Conservation (phyloP, 2,329 filamentous ascomycete genomes). For the Cadophora gregata region DNA sequence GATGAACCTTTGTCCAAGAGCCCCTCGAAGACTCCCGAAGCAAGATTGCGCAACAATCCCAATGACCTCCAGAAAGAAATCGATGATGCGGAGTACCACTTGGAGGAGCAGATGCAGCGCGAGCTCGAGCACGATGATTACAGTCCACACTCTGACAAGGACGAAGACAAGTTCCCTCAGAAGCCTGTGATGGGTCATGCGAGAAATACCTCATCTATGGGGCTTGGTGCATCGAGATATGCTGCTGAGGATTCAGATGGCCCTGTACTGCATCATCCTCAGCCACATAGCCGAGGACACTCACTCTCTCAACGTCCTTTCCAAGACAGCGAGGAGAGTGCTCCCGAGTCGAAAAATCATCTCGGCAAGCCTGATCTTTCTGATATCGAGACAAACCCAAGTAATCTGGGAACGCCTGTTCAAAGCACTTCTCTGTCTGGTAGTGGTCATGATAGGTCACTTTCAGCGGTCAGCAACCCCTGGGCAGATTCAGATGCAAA, state of each 20-base stretch:
- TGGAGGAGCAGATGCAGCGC: constrained; percentile 79
- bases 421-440: constrained; percentile 55
- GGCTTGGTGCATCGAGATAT: constrained; percentile 50
- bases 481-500: constrained; percentile 61
- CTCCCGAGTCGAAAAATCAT: constrained; percentile 36
- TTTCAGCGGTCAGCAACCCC: constrained; percentile 66
- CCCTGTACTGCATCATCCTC: constrained; percentile 70
- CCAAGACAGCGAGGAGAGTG: constrained; percentile 58
- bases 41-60: constrained; percentile 72
- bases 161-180: constrained; percentile 35
- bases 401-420: constrained; percentile 70
- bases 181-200: constrained; percentile 29
- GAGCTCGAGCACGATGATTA: constrained; percentile 82
- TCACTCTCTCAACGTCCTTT: constrained; percentile 73
- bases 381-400: constrained; percentile 77
- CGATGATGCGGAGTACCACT: constrained; percentile 83
- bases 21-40: constrained; percentile 61
- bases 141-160: constrained; percentile 61
- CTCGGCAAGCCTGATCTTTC: constrained; percentile 55
- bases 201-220: constrained; percentile 37
- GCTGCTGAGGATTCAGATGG: constrained; percentile 57
- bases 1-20: constrained; percentile 56
- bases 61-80: constrained; percentile 83
- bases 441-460: constrained; percentile 58
- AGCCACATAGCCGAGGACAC: constrained; percentile 75